A percentile compares a stretch with the other conserved stretches of the same genome.
These are phyloP conservation scores for Scheffersomyces segobiensis DNA, from an alignment of 1,139 yeast species.

Conservation along the genomic window DNA sequence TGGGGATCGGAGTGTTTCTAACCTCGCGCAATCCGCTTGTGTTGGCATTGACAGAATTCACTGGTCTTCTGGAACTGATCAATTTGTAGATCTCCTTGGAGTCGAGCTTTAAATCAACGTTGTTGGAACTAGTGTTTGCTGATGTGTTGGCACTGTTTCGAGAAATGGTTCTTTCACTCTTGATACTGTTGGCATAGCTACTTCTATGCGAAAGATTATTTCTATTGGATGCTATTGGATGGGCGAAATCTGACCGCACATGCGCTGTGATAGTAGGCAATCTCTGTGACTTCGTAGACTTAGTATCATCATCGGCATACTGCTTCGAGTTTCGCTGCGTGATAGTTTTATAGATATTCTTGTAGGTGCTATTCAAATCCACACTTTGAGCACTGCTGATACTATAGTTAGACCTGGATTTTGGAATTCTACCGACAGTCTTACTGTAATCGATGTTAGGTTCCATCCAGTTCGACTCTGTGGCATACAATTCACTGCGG, in stretches of 20 bases:
- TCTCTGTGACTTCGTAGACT: conserved; percentile 1
- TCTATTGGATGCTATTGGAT: background rate
- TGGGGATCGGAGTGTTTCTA: background rate
- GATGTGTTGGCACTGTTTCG: background rate
- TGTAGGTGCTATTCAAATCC: conserved; percentile 31
- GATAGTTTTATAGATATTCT: conserved; percentile 37
- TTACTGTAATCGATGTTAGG: conserved; percentile 20
- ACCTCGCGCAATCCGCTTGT: conserved; percentile 5
- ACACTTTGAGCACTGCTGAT: conserved; percentile 13
- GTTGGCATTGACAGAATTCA: background rate
- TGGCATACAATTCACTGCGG: conserved; percentile 40
- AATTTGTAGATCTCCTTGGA: conserved; percentile 18
- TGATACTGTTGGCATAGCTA: conserved; percentile 7
- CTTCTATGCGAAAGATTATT: conserved; percentile 3
- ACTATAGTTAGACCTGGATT: conserved; percentile 32
- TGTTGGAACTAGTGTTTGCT: background rate
- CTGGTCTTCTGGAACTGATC: conserved; percentile 3
- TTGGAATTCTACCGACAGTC: conserved; percentile 11
- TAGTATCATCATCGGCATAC: conserved; percentile 15
- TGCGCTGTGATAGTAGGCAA: conserved; percentile 1
- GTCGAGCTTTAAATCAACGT: conserved; percentile 2
- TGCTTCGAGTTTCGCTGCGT: conserved; percentile 33
- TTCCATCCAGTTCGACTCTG: conserved; percentile 50
- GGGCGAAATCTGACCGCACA: background rate
- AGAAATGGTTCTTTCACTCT: background rate